A percentile compares a stretch with the other conserved stretches of the same genome.
Evolutionary conservation across 2,329 filamentous ascomycete genomes (phyloP).

Genomic region (Neonectria magnoliae): DNA sequence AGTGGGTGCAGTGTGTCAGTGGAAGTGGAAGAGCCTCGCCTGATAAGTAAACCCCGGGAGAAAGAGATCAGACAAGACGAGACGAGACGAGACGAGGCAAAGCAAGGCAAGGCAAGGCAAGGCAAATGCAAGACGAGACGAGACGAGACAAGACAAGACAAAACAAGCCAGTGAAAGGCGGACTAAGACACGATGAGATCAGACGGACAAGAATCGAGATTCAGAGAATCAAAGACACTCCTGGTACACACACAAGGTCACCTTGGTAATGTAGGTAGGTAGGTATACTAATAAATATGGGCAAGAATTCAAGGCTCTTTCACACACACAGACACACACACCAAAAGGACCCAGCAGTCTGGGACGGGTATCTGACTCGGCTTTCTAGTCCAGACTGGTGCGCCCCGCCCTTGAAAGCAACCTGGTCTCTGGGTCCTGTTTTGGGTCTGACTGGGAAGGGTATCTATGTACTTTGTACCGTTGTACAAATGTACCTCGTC

Average conservation of each 20-base stretch:
- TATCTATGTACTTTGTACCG: background rate
- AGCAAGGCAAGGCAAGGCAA: background rate
- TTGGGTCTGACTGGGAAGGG: constrained; percentile 1
- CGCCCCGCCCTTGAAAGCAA: constrained; percentile 17
- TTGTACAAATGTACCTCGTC: background rate
- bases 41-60: constrained; percentile 2
- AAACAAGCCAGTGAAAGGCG: background rate
- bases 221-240: background rate
- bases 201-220: no score
- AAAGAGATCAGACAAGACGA: background rate
- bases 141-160: background rate
- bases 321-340: background rate
- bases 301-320: background rate
- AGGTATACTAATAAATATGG: background rate
- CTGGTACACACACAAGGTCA: no score
- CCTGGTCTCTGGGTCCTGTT: constrained; percentile 13
- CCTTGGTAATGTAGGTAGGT: no score
- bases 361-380: constrained; percentile 45
- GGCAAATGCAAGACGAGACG: background rate
- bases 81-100: background rate
- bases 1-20: background rate
- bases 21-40: background rate
- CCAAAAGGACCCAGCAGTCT: constrained; percentile 42
- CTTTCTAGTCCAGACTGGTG: constrained; percentile 34
- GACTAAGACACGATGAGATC: no score